Base-by-base conservation (phyloP, 2,329 filamentous ascomycete genomes). In the Alternaria sp. region DNA sequence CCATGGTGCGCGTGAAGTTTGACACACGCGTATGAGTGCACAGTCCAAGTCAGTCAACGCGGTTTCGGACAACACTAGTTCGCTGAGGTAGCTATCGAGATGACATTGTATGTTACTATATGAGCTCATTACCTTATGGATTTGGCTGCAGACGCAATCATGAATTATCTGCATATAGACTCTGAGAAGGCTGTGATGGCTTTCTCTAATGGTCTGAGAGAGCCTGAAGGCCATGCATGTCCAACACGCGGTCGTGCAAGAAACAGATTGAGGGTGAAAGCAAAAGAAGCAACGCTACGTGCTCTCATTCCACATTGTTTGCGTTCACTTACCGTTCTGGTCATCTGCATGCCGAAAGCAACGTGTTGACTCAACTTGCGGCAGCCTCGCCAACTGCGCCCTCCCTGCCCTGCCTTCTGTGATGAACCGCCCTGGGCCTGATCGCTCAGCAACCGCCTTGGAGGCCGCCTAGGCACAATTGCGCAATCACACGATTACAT, bases 311-410 rank as follows among this genome's bases (percentile, higher is more conserved):
- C 20, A 23, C 2, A 3, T 12, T 30, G 28, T 46, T 45, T 28
- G n/a, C 30, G 15, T n/a, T 4, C 54, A 23, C 6, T 25, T 5
- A 18, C 18, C 26, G 6, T 58, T 14, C 47, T 20, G 49, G 20
- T 44, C n/a, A 37, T 55, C 10, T n/a, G 43, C 44, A 44, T 26
- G 12, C 49, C 30, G 18, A 37, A 20, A 37, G 43, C n/a, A 44
- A 37, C 20, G 21, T 33, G 18, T 20, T 23, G 21, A 54, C 51
- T 46, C 45, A 33, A 15, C 28, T 10, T 46, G 43, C 56, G n/a
- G 28, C 30, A 47, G 33, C 44, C 60, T 60, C n/a, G 15, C 60
- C 49, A 33, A 49, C 43, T 49, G 55, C 49, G 55, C 43, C 60
- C 46, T 61, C 44, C 15, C 25, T 47, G 26, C 47, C 30, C 49